Evolutionary conservation across 2,329 filamentous ascomycete genomes (phyloP).

Genomic region (Fusarium pseudocircinatum): DNA sequence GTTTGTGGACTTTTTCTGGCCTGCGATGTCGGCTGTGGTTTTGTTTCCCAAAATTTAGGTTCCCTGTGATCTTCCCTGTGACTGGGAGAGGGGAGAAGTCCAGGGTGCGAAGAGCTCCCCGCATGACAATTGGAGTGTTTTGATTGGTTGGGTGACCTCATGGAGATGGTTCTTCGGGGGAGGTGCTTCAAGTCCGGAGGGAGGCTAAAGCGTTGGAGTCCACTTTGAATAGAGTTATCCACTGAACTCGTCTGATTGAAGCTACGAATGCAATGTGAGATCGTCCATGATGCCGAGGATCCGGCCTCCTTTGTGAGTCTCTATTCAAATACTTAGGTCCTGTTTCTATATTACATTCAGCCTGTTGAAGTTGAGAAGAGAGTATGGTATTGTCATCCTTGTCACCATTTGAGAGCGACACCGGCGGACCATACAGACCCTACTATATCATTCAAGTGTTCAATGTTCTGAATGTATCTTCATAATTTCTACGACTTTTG

Average conservation of each 20-base stretch:
- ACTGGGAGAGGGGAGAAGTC: conserved; percentile 26
- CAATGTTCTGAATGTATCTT: not conserved
- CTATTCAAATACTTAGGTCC: rapidly evolving
- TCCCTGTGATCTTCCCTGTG: conserved; percentile 52
- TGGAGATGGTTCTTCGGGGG: conserved; percentile 21
- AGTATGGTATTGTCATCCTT: not conserved
- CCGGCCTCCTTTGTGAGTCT: not conserved
- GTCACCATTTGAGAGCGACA: not conserved
- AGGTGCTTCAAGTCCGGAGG: conserved; percentile 28
- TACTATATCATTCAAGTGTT: not conserved
- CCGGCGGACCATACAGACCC: not conserved
- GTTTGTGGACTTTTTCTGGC: conserved; percentile 30
- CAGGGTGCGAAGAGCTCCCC: conserved; percentile 35
- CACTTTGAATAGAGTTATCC: conserved; percentile 7
- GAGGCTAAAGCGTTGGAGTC: conserved; percentile 8
- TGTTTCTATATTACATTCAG: too few species aligned
- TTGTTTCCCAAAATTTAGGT: conserved; percentile 29
- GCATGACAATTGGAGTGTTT: conserved; percentile 40
- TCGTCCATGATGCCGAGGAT: conserved; percentile 1
- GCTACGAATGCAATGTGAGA: not conserved
- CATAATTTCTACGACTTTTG: not conserved
- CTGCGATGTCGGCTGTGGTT: conserved; percentile 45
- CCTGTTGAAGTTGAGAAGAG: not conserved
- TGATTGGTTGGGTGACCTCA: conserved; percentile 34
- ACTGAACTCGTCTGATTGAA: conserved; percentile 6